These are phyloP conservation scores for Fusarium sambucinum DNA, from an alignment of 2,329 filamentous ascomycete species.

Conservation along the genomic window DNA sequence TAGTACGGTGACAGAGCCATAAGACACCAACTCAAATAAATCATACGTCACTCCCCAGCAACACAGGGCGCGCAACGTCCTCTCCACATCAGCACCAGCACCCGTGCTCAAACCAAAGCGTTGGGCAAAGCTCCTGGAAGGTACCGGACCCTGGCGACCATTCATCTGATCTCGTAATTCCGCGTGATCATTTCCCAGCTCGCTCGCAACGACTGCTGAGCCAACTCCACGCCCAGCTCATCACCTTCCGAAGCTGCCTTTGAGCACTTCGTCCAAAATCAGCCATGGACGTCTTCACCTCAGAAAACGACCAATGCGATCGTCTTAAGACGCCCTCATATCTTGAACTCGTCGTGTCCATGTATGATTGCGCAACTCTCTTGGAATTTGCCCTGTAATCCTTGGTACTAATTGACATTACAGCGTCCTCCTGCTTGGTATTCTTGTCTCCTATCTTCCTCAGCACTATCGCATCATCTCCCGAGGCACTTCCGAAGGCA, in stretches of 20 bases:
- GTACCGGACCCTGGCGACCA: slow-evolving; percentile 32
- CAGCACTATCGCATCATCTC: slow-evolving; percentile 93
- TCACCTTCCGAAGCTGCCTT: slow-evolving; percentile 18
- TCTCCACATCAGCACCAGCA: slow-evolving; percentile 26
- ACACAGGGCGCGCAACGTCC: slow-evolving; percentile 31
- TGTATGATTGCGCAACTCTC: slow-evolving; percentile 56
- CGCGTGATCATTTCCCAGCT: slow-evolving; percentile 27
- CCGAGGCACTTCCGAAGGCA: slow-evolving; percentile 88
- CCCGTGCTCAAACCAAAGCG: slow-evolving; percentile 27
- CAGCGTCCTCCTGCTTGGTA: slow-evolving; percentile 84
- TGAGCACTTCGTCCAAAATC: slow-evolving; percentile 7
- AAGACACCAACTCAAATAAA: slow-evolving; percentile 36
- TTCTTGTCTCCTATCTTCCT: slow-evolving; percentile 92
- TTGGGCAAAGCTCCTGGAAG: slow-evolving; percentile 29
- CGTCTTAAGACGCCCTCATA: slow-evolving; percentile 65
- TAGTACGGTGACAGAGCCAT: slow-evolving; percentile 3
- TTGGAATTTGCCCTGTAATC: not conserved
- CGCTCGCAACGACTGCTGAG: slow-evolving; percentile 12
- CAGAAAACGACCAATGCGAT: slow-evolving; percentile 57
- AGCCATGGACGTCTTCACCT: slow-evolving; percentile 47
- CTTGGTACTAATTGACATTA: slow-evolving; percentile 15
- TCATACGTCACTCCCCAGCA: slow-evolving; percentile 46
- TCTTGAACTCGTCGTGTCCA: slow-evolving; percentile 67
- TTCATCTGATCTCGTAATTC: slow-evolving; percentile 43
- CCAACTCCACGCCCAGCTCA: slow-evolving; percentile 14